Conservation (phyloP, 257 asterid genomes). For the Gynochthodes officinalis region DNA sequence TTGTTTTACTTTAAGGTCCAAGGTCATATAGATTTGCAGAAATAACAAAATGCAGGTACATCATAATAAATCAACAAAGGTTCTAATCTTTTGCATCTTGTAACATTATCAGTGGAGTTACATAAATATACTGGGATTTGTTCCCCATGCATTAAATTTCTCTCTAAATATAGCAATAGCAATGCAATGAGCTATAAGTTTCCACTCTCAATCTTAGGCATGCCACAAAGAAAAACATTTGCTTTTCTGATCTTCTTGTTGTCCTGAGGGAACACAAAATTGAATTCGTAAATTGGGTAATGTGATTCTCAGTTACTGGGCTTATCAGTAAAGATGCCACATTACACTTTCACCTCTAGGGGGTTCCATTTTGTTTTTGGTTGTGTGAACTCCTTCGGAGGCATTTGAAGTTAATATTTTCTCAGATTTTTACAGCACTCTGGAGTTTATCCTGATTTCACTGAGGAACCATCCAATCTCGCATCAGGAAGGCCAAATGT, state of each 20-base stretch:
- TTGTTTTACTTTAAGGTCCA: neutral
- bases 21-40: neutral
- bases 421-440: slow-evolving; percentile 85
- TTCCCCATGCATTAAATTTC: too few relatives aligned
- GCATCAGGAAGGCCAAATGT: slow-evolving; percentile 78
- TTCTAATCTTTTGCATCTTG: neutral
- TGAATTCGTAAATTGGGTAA: too few relatives aligned
- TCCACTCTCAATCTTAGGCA: neutral
- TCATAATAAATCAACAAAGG: neutral
- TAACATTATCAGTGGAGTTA: neutral
- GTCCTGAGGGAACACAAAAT: too few relatives aligned
- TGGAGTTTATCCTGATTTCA: slow-evolving; percentile 80
- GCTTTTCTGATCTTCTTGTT: too few relatives aligned
- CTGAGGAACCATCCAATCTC: slow-evolving; percentile 60
- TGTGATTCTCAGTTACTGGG: neutral
- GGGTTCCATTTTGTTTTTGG: neutral
- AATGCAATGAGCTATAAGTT: neutral
- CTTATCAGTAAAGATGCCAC: neutral
- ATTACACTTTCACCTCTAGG: neutral
- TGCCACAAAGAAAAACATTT: neutral
- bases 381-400: neutral
- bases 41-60: neutral
- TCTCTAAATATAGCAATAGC: too few relatives aligned
- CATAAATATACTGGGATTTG: too few relatives aligned
- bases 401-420: slow-evolving; percentile 21